Percentiles rank a stretch among this genome's conserved stretches.
phyloP scores from a whole-genome alignment of 495 filamentous ascomycete species.

The Daldinia grandis region DNA sequence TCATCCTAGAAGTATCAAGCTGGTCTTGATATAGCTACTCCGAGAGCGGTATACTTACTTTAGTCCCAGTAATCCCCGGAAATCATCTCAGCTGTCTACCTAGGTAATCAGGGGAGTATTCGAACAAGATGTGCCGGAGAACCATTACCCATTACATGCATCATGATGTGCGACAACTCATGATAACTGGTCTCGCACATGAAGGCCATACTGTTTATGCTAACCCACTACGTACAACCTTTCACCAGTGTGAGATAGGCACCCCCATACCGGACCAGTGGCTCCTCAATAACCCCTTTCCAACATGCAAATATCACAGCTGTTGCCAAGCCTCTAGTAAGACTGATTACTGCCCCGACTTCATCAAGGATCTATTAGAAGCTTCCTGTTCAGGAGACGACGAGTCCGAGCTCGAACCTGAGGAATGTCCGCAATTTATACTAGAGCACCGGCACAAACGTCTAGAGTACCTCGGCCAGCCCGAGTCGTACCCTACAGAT shows the following conservation, averaged over 20 bases:
- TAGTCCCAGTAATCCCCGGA: neutral
- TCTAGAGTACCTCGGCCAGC: constrained; percentile 35
- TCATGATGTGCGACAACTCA: constrained; percentile 40
- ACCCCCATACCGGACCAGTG: neutral
- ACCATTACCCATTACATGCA: constrained; percentile 40
- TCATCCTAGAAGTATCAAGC: neutral
- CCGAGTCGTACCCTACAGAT: neutral
- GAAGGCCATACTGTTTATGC: constrained; percentile 9
- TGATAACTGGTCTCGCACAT: constrained; percentile 17
- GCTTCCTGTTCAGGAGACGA: neutral
- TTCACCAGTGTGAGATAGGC: constrained; percentile 38
- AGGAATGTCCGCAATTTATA: constrained; percentile 23
- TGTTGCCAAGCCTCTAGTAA: constrained; percentile 18
- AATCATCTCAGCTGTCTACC: too few relatives aligned
- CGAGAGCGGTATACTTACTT: neutral
- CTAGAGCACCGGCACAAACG: constrained; percentile 35
- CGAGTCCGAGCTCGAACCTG: constrained; percentile 1
- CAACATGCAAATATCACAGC: constrained; percentile 35
- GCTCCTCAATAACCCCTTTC: neutral
- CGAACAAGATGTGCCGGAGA: constrained; percentile 31
- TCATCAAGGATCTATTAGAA: neutral
- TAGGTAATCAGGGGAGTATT: neutral
- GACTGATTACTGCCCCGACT: constrained; percentile 15
- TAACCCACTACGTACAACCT: constrained; percentile 31
- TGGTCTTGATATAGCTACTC: neutral